Evolutionary conservation across 257 asterid genomes (phyloP).

Genomic region (Nicotiana paniculata): DNA sequence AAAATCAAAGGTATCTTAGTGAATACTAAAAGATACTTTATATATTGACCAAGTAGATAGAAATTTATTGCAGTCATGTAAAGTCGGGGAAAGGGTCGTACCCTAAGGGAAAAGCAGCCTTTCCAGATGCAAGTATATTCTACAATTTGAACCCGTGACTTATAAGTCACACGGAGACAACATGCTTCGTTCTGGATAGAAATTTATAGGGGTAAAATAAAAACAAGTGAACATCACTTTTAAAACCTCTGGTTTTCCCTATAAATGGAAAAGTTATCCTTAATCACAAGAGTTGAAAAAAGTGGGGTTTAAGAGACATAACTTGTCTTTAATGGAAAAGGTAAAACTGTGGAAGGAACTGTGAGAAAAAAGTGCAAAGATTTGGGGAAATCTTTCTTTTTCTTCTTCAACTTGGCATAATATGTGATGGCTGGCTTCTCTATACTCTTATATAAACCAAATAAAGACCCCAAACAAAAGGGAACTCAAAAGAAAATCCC

Average conservation of each 20-base stretch:
- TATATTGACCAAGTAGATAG: neutral
- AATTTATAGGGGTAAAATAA: neutral
- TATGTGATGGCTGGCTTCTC: constrained; percentile 20
- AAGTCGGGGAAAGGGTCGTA: too few species aligned
- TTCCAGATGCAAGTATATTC: too few species aligned
- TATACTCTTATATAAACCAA: constrained; percentile 12
- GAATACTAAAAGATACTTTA: neutral
- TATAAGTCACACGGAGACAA: too few species aligned
- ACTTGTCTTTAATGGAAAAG: constrained; percentile 27
- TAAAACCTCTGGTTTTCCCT: neutral
- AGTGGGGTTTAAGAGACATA: constrained; percentile 15
- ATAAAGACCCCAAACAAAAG: constrained; percentile 18
- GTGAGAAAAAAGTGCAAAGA: constrained; percentile 47
- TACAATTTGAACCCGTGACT: too few species aligned
- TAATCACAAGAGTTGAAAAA: constrained; percentile 28
- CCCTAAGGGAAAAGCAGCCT: too few species aligned
- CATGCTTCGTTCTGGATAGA: too few species aligned
- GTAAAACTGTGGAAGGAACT: constrained; percentile 36
- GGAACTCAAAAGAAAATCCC: constrained; percentile 15
- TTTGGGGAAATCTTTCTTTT: constrained; percentile 41
- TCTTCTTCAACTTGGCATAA: constrained; percentile 30
- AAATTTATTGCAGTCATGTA: too few species aligned
- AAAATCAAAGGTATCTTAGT: neutral
- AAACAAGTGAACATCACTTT: constrained; percentile 14
- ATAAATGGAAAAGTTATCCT: constrained; percentile 39